Base-by-base conservation (phyloP, 768 basidiomycete species). In the Cytidiella melzeri region DNA sequence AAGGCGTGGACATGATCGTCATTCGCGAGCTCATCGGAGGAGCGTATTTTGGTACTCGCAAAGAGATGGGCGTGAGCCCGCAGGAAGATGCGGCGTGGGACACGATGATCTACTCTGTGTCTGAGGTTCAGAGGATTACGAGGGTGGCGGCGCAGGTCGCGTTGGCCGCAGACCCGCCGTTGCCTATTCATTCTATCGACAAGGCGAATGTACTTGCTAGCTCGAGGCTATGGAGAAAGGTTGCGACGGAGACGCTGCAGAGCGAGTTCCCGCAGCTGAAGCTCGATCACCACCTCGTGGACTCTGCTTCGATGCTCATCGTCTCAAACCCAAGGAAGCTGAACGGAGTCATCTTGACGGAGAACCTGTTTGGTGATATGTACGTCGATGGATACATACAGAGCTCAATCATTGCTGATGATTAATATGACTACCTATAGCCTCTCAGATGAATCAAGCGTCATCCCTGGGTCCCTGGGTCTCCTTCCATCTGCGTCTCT, bases 151-250 rank as follows among this genome's bases (percentile, higher is more conserved):
- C 90, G 30, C 87, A 91, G 67, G 88, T 98, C 57, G 94, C 96
- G 18, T 67, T 92, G 44, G 73, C 84, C 20, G 69, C 81, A 4
- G 75, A 87, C 62, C 96, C 96, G 3, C 92, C 94, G 18, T 75
- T 95, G 41, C 76, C 81, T 19, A 84, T 99, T 51, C 90, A 92
- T 68, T 95, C 92, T 0, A 75, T 99, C 66, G 96, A 99, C 75
- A 99, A 99, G 70, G 96, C 96, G 47, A 99, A 99, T 68, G 96
- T 99, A 19, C 81, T 99, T 48, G 96, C 96, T 20, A 89, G 82
- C 62, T 95, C 92, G 28, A 74, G 96, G 43, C 72, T 99, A 37
- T 99, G 96, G 96, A 73, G 96, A 50, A 92, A 84, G 66, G 87
- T 91, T 19, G 95, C 96, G 47, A 86, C 80, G 2, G 91, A 96